phyloP scores from a whole-genome alignment of 176 grass and related monocot genomes.

The Eleusine coracana region DNA sequence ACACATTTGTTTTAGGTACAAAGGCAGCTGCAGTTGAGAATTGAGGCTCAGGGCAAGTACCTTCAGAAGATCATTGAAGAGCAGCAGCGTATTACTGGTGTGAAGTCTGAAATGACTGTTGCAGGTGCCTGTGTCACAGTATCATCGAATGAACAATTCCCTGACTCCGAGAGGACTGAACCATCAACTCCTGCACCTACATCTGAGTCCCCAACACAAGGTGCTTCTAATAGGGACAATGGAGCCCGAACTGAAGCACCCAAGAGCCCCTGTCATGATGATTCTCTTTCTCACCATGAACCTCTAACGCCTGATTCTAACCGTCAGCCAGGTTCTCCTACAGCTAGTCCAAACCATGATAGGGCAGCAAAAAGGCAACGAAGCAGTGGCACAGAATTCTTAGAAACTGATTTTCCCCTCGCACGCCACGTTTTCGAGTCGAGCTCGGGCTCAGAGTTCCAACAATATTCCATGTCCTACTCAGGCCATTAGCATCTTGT shows the following conservation, averaged over 20 bases:
- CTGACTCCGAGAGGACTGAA: conserved; percentile 77
- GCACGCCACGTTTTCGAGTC: neutral
- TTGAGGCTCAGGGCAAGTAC: conserved; percentile 98
- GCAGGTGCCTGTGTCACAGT: conserved; percentile 32
- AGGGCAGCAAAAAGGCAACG: conserved; percentile 33
- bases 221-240: conserved; percentile 43
- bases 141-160: conserved; percentile 44
- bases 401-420: neutral
- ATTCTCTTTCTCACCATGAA: conserved; percentile 46
- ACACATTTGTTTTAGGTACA: conserved; percentile 68
- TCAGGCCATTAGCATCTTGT: neutral
- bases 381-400: neutral
- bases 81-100: conserved; percentile 66
- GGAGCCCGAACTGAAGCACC: conserved; percentile 36
- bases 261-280: conserved; percentile 60
- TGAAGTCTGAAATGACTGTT: conserved; percentile 50
- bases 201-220: conserved; percentile 66
- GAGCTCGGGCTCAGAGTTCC: neutral
- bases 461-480: conserved; percentile 1
- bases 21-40: conserved; percentile 94
- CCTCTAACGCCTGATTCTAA: conserved; percentile 86
- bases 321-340: conserved; percentile 57
- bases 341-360: conserved; percentile 56
- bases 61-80: conserved; percentile 98
- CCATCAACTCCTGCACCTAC: conserved; percentile 72